These are phyloP conservation scores for Agapanthus africanus DNA, from an alignment of 106 monocot species.

Conservation along the genomic window DNA sequence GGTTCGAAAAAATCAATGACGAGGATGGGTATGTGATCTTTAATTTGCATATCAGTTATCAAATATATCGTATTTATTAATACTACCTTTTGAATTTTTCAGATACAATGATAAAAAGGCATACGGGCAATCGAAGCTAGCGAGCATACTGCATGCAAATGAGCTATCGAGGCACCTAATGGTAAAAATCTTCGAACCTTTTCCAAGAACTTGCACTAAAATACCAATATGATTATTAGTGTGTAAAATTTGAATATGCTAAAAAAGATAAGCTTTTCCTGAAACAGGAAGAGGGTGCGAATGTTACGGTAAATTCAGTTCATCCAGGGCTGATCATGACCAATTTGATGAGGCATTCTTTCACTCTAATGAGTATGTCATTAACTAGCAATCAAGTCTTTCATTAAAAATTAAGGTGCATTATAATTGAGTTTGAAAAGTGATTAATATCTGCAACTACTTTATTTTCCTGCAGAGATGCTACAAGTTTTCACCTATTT, in stretches of 20 bases:
- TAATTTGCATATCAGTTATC: no score
- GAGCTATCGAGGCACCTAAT: conserved; percentile 60
- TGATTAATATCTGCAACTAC: not conserved
- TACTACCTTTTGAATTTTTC: no score
- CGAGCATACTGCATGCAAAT: conserved; percentile 64
- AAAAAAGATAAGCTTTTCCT: not conserved
- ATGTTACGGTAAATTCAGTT: conserved; percentile 74
- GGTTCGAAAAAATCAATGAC: conserved; percentile 54
- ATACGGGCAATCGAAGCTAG: conserved; percentile 77
- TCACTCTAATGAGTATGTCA: conserved; percentile 53
- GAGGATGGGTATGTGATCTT: conserved; percentile 20
- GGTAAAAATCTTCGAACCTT: no score
- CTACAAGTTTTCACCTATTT: conserved; percentile 48
- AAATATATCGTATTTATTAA: no score
- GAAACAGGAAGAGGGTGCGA: conserved; percentile 70
- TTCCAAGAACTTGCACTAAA: no score
- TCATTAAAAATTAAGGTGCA: not conserved
- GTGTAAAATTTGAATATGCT: no score
- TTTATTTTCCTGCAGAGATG: conserved; percentile 38
- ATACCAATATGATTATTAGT: not conserved
- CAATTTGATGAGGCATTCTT: conserved; percentile 79
- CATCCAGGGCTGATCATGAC: conserved; percentile 99
- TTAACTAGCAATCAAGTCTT: not conserved
- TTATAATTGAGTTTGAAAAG: not conserved
- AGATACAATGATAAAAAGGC: conserved; percentile 42